phyloP scores from a whole-genome alignment of 2,329 filamentous ascomycete species.

The Microsporum canis region DNA sequence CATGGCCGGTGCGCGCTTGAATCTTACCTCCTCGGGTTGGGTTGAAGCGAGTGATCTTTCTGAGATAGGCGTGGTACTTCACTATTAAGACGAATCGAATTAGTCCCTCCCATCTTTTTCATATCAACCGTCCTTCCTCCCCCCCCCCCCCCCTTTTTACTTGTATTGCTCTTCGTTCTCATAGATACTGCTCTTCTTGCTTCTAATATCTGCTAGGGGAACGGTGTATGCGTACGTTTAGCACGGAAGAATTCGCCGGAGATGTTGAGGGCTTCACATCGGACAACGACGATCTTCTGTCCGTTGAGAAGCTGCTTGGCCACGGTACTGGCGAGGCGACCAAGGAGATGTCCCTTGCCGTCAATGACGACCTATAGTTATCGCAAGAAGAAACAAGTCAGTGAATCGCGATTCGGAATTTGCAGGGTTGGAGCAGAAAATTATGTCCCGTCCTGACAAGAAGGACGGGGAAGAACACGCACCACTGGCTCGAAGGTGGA shows the following conservation, averaged over 20 bases:
- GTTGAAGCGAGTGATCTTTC: slow-evolving; percentile 99
- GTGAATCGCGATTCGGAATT: slow-evolving; percentile 17
- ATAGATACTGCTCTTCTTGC: neutral
- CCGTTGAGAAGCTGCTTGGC: slow-evolving; percentile 98
- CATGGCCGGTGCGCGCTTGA: slow-evolving; percentile 9
- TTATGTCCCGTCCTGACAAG: neutral
- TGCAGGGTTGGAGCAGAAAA: neutral
- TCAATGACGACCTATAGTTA: slow-evolving; percentile 82
- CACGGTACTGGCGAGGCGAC: slow-evolving; percentile 94
- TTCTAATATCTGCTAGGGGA: slow-evolving; percentile 6
- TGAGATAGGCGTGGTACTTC: slow-evolving; percentile 99
- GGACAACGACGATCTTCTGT: slow-evolving; percentile 98
- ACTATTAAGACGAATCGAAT: slow-evolving; percentile 47
- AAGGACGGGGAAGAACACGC: slow-evolving; percentile 29
- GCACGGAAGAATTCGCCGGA: slow-evolving; percentile 99
- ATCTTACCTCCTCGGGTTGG: slow-evolving; percentile 88
- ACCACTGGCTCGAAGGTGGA: slow-evolving; percentile 57
- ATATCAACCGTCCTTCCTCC: neutral
- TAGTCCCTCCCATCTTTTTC: neutral
- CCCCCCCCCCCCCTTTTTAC: neutral
- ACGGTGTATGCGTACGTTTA: slow-evolving; percentile 67
- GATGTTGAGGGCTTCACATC: slow-evolving; percentile 99
- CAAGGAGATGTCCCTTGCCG: slow-evolving; percentile 99
- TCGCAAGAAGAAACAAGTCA: slow-evolving; percentile 21
- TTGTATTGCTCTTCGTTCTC: neutral